Conservation (phyloP, 108 stramenopile species). For the Fragilariopsis cylindrus region DNA sequence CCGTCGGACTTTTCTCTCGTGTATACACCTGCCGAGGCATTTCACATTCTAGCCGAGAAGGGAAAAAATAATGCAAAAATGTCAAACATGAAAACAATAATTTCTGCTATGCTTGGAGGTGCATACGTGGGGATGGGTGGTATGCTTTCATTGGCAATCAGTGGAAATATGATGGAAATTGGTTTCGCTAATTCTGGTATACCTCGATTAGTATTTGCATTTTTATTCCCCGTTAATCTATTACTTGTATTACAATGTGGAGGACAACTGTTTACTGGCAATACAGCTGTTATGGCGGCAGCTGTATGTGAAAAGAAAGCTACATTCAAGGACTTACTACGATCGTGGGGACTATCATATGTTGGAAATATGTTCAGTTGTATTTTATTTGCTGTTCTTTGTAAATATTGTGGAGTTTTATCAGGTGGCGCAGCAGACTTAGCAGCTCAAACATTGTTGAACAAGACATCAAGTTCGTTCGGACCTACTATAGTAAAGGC, state of each 20-base stretch:
- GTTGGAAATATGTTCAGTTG: conserved; percentile 40
- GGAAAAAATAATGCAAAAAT: conserved; percentile 9
- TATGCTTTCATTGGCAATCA: conserved; percentile 25
- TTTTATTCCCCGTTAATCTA: conserved; percentile 28
- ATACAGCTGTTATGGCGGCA: conserved; percentile 18
- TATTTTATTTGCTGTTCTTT: conserved; percentile 15
- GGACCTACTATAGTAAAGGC: conserved; percentile 40
- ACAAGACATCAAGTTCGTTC: conserved; percentile 32
- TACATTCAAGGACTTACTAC: conserved; percentile 1
- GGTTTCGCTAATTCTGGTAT: conserved; percentile 20
- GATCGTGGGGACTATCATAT: not conserved
- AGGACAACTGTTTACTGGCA: conserved; percentile 40
- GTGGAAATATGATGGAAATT: conserved; percentile 23
- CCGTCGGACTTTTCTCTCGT: not conserved
- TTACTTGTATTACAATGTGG: conserved; percentile 23
- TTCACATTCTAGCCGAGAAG: conserved; percentile 6
- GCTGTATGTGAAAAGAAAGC: conserved; percentile 13
- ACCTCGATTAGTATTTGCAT: conserved; percentile 18
- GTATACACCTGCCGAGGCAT: conserved; percentile 23
- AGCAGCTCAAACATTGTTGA: conserved; percentile 8
- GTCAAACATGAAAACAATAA: conserved; percentile 14
- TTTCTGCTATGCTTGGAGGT: conserved; percentile 21
- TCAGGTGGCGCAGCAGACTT: conserved; percentile 11
- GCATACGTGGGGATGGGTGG: conserved; percentile 34
- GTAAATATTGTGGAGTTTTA: conserved; percentile 15